A percentile compares a stretch with the other conserved stretches of the same genome.
Evolutionary conservation across 2,329 filamentous ascomycete species (phyloP).

Genomic region (Helotiales sp.): DNA sequence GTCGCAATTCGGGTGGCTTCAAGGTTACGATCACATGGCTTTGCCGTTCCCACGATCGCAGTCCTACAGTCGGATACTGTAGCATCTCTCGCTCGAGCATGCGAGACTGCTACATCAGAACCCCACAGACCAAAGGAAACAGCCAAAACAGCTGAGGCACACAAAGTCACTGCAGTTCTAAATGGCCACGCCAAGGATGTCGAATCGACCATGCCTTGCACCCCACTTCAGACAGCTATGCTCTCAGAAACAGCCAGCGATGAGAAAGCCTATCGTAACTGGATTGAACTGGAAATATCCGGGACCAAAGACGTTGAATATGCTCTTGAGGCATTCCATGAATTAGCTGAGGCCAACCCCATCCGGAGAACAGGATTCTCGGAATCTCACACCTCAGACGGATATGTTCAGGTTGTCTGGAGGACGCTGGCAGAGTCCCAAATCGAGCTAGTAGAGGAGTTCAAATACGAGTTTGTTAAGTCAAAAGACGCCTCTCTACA

Average conservation of each 20-base stretch:
- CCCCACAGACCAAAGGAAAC: not conserved
- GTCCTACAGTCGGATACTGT: constrained; percentile 59
- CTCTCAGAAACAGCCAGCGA: constrained; percentile 68
- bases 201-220: constrained; percentile 59
- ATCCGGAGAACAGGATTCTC: constrained; percentile 75
- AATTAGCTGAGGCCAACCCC: constrained; percentile 56
- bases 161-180: constrained; percentile 4
- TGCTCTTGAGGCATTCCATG: constrained; percentile 50
- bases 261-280: constrained; percentile 71
- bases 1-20: constrained; percentile 64
- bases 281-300: constrained; percentile 59
- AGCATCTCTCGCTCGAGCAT: constrained; percentile 36
- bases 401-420: constrained; percentile 67
- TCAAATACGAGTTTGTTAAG: constrained; percentile 42
- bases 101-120: constrained; percentile 21
- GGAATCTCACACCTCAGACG: constrained; percentile 42
- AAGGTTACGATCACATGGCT: constrained; percentile 56
- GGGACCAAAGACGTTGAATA: constrained; percentile 35
- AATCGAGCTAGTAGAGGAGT: constrained; percentile 39
- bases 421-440: constrained; percentile 43
- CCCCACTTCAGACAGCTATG: constrained; percentile 77
- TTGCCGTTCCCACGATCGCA: constrained; percentile 56
- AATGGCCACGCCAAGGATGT: constrained; percentile 41
- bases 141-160: not conserved
- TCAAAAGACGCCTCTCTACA: constrained; percentile 38